Conservation (phyloP, 345 rosid species). For the Corchorus capsularis region DNA sequence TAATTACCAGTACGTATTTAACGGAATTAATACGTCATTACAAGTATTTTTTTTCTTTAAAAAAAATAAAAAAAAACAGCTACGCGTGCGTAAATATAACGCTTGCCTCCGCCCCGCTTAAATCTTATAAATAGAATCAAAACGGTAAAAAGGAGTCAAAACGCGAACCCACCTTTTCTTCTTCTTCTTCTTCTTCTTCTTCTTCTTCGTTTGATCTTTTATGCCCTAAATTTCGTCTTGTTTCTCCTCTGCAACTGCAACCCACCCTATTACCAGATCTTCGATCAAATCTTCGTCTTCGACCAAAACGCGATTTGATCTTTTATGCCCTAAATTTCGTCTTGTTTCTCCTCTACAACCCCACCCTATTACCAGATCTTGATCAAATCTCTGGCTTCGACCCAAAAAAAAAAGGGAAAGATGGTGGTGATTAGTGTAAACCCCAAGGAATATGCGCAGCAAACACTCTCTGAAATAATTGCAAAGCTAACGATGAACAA, state of each 20-base stretch:
- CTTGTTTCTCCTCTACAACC: not conserved
- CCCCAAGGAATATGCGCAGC: not conserved
- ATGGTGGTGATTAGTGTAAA: not conserved
- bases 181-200: no score
- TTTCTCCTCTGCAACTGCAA: not conserved
- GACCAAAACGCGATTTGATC: no score
- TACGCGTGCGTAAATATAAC: no score
- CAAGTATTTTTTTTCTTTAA: no score
- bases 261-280: not conserved
- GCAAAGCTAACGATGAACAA: not conserved
- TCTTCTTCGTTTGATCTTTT: not conserved
- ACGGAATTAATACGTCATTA: no score
- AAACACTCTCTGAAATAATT: not conserved
- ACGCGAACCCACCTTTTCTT: not conserved
- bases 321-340: not conserved
- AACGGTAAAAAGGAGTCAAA: not conserved
- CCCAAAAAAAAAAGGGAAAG: no score
- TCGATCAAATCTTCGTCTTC: not conserved
- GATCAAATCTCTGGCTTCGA: not conserved
- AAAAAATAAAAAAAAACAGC: no score
- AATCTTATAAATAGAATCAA: constrained; percentile 16
- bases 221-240: not conserved
- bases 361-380: not conserved
- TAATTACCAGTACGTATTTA: no score
- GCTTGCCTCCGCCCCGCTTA: no score